Evolutionary conservation across 2,329 filamentous ascomycete genomes (phyloP).

Genomic region (Ophiocordyceps camponoti-leonardi): DNA sequence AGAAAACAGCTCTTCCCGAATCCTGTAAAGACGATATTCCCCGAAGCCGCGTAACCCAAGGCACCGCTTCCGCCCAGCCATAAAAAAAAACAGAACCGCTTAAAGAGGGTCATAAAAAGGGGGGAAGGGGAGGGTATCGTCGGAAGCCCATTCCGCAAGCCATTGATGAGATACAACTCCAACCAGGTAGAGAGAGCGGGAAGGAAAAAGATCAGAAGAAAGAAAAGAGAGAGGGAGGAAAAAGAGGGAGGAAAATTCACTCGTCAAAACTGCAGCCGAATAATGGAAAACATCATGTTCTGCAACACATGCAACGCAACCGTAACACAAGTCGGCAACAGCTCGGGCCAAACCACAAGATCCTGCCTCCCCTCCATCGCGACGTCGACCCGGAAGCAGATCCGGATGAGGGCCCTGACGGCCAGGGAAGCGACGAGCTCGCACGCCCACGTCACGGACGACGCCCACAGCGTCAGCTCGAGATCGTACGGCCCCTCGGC

Average conservation of each 20-base stretch:
- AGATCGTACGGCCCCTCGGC: constrained; percentile 38
- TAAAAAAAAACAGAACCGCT: too few relatives aligned
- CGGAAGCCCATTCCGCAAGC: too few relatives aligned
- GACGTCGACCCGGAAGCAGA: constrained; percentile 43
- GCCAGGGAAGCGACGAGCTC: constrained; percentile 45
- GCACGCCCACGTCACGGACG: constrained; percentile 47
- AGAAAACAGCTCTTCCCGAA: too few relatives aligned
- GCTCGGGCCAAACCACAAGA: constrained; percentile 47
- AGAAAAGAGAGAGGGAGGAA: too few relatives aligned
- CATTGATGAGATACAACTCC: too few relatives aligned
- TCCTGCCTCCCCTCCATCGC: constrained; percentile 48
- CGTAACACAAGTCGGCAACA: constrained; percentile 47
- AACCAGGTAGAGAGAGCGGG: too few relatives aligned
- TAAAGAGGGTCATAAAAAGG: too few relatives aligned
- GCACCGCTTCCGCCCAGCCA: too few relatives aligned
- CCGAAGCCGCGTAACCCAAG: too few relatives aligned
- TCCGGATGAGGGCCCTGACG: constrained; percentile 39
- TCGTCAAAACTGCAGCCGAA: constrained; percentile 46
- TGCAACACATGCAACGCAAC: constrained; percentile 53
- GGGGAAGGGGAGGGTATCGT: too few relatives aligned
- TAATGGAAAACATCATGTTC: constrained; percentile 57
- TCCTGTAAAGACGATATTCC: too few relatives aligned
- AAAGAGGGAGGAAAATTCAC: too few relatives aligned
- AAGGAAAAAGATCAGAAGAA: neutral
- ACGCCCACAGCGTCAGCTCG: constrained; percentile 43